phyloP scores from a whole-genome alignment of 2,329 filamentous ascomycete genomes.

The Phyllachora maydis region DNA sequence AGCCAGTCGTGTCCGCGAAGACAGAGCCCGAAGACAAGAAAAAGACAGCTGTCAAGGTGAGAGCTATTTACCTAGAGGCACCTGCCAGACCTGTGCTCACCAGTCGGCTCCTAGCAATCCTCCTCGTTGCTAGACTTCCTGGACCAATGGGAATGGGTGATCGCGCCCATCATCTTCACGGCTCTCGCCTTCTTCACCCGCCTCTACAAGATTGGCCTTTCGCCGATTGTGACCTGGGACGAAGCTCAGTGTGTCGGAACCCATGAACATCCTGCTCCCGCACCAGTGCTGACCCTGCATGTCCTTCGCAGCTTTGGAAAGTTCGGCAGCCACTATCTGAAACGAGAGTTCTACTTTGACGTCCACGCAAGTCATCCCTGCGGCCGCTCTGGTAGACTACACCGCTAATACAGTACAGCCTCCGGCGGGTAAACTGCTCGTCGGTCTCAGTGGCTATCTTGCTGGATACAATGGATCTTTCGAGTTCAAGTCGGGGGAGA shows the following conservation, averaged over 20 bases:
- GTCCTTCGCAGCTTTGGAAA: constrained; percentile 59
- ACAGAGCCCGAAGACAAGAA: constrained; percentile 36
- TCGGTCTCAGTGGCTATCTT: constrained; percentile 86
- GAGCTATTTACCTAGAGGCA: constrained; percentile 4
- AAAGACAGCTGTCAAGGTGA: constrained; percentile 34
- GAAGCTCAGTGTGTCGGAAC: constrained; percentile 43
- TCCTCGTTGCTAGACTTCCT: constrained; percentile 41
- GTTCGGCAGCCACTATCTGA: constrained; percentile 97
- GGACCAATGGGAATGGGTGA: constrained; percentile 39
- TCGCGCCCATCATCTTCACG: constrained; percentile 40
- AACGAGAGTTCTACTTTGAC: constrained; percentile 98
- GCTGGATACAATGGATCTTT: constrained; percentile 98
- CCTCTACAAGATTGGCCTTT: constrained; percentile 48
- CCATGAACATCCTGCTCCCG: constrained; percentile 1
- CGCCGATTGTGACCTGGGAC: constrained; percentile 46
- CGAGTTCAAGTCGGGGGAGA: constrained; percentile 97
- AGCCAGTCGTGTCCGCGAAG: no score
- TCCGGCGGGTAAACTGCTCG: constrained; percentile 93
- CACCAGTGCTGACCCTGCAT: constrained; percentile 8
- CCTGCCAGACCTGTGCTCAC: no score
- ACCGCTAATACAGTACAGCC: constrained; percentile 28
- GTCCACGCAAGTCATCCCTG: constrained; percentile 14
- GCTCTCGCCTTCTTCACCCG: constrained; percentile 43
- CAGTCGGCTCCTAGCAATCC: constrained; percentile 1
- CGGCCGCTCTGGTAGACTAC: background rate